Evolutionary conservation across 768 basidiomycete genomes (phyloP).

Genomic region (Mycena belliarum): DNA sequence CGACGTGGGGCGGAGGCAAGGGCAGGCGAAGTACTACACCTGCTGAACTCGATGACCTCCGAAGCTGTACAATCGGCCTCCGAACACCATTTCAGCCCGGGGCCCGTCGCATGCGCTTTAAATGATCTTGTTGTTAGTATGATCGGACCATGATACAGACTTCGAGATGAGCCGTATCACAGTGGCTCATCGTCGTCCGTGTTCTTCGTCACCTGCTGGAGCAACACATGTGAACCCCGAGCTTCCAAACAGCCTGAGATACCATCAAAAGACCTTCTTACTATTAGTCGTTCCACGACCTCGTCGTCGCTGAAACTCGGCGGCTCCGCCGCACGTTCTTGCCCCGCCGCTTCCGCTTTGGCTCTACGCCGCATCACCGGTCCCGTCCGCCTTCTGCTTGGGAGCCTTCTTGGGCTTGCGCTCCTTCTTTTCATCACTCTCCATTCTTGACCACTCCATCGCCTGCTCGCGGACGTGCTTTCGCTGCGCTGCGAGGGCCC

Average conservation of each 20-base stretch:
- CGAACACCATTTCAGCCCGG: too few species aligned
- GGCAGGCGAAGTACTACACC: too few species aligned
- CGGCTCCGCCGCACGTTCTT: slow-evolving; percentile 70
- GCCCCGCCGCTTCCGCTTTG: slow-evolving; percentile 71
- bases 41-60: too few species aligned
- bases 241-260: not conserved
- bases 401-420: slow-evolving; percentile 55
- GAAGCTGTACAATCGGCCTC: too few species aligned
- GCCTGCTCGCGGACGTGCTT: slow-evolving; percentile 76
- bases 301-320: slow-evolving; percentile 75
- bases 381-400: slow-evolving; percentile 54
- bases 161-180: too few species aligned
- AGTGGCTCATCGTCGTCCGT: slow-evolving; percentile 80
- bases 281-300: slow-evolving; percentile 61
- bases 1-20: too few species aligned
- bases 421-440: slow-evolving; percentile 81
- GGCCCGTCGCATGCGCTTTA: too few species aligned
- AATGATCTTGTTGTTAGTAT: too few species aligned
- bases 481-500: slow-evolving; percentile 79
- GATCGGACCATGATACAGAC: too few species aligned
- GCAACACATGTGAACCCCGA: slow-evolving; percentile 1
- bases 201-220: slow-evolving; percentile 62
- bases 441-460: slow-evolving; percentile 72
- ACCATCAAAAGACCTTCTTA: slow-evolving; percentile 57
- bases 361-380: slow-evolving; percentile 60